Evolutionary conservation across 1,284 basidiomycete species (phyloP), one percentile per base, ranked within the genome.

Genomic region (Moniliophthora roreri): DNA sequence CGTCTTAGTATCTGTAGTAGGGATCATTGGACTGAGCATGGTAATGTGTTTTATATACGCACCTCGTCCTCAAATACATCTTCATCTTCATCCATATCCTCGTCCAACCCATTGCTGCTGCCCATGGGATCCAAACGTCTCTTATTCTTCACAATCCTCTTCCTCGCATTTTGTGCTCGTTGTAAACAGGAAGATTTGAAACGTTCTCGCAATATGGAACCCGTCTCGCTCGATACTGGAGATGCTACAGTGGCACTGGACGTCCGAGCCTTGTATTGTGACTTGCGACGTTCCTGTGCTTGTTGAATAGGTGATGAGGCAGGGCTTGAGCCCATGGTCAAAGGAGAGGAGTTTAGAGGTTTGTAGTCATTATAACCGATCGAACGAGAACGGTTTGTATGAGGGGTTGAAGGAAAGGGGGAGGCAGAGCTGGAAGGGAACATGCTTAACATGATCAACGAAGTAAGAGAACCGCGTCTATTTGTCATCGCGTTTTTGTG

Each of bases 101-200:
- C 66, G 54, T 82, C 81, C 49, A 74, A 69, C n/a, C 75, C 79
- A 60, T 83, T 80, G 60, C 79, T 80, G 55, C 77, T 82, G 58
- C 62, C 73, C 66, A 54, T 59, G 55, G 57, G 60, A 48, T 51
- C 60, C 52, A 68, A 68, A 47, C 74, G 62, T 51, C 73, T 70
- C 26, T 67, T 63, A 8, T 68, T 67, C 15, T 63, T 67, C 2
- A 86, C 66, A 28, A 76, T 77, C 26, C 72, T 75, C 40, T 76
- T 73, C 45, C 85, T 73, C 4, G 81, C 80, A 55, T 75, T 76
- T 36, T 71, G 70, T 0, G 81, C 85, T 20, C 83, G 74, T 62
- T 85, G 80, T 39, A 84, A 64, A 64, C 84, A 87, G 38, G 77
- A 74, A 3, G 77, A 77, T 60, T 77, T 78, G 61, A 89, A 79